Evolutionary conservation across 2,329 filamentous ascomycete genomes (phyloP).

Genomic region (Fusarium sp.): DNA sequence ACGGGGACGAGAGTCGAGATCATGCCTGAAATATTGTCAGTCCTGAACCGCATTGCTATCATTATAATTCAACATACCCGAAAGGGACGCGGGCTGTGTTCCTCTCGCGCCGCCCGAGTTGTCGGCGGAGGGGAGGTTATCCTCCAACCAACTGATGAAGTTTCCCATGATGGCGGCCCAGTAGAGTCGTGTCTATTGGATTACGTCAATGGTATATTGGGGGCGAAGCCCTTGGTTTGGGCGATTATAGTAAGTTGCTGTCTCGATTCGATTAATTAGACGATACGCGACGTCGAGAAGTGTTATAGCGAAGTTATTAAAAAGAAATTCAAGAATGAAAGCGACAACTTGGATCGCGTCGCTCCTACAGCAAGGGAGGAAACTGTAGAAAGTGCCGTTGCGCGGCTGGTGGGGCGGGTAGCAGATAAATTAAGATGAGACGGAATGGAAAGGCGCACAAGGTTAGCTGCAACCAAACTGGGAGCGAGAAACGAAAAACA

Average conservation of each 20-base stretch:
- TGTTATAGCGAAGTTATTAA: slow-evolving; percentile 7
- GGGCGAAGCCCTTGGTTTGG: slow-evolving; percentile 11
- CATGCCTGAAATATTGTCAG: slow-evolving; percentile 48
- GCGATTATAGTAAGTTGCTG: neutral
- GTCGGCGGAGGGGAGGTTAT: slow-evolving; percentile 42
- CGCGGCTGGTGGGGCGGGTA: slow-evolving; percentile 23
- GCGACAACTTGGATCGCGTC: slow-evolving; percentile 1
- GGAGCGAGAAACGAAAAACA: slow-evolving; percentile 18
- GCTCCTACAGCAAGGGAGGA: neutral
- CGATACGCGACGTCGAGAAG: neutral
- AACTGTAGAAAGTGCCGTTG: slow-evolving; percentile 8
- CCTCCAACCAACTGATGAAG: slow-evolving; percentile 54
- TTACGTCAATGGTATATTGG: slow-evolving; percentile 1
- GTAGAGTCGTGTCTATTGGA: slow-evolving; percentile 10
- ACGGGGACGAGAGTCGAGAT: slow-evolving; percentile 66
- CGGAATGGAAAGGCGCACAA: slow-evolving; percentile 23
- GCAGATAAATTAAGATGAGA: slow-evolving; percentile 40
- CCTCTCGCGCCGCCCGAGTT: slow-evolving; percentile 41
- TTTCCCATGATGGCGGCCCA: slow-evolving; percentile 48
- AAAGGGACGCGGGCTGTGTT: slow-evolving; percentile 49
- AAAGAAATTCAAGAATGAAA: slow-evolving; percentile 16
- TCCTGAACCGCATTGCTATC: neutral
- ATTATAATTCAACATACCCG: slow-evolving; percentile 39
- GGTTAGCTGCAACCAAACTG: neutral
- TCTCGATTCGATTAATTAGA: slow-evolving; percentile 14